phyloP scores from a whole-genome alignment of 2,329 filamentous ascomycete species.

The Fusarium sp. region DNA sequence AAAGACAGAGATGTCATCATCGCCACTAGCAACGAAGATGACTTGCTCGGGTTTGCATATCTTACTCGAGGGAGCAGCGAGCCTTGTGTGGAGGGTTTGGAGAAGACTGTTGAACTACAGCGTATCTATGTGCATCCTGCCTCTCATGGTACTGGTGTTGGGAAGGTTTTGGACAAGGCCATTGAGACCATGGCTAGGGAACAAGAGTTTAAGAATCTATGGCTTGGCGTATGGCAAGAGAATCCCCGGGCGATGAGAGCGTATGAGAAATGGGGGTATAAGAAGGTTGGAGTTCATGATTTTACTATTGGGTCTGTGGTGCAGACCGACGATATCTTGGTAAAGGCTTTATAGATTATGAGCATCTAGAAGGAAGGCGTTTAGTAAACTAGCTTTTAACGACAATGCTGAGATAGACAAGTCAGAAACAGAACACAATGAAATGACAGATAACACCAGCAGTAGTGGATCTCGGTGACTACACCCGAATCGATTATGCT shows the following conservation, averaged over 20 bases:
- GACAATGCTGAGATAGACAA: background rate
- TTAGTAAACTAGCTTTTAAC: background rate
- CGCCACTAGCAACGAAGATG: slow-evolving; percentile 29
- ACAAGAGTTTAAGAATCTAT: slow-evolving; percentile 56
- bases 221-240: slow-evolving; percentile 64
- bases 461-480: background rate
- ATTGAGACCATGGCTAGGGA: slow-evolving; percentile 53
- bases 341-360: slow-evolving; percentile 46
- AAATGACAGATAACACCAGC: background rate
- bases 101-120: slow-evolving; percentile 57
- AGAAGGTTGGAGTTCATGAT: slow-evolving; percentile 56
- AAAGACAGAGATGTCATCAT: slow-evolving; percentile 48
- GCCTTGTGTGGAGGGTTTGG: slow-evolving; percentile 53
- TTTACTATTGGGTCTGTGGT: slow-evolving; percentile 58
- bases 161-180: slow-evolving; percentile 49
- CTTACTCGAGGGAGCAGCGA: slow-evolving; percentile 56
- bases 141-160: slow-evolving; percentile 57
- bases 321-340: slow-evolving; percentile 60
- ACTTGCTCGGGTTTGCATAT: slow-evolving; percentile 57
- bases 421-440: background rate
- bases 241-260: slow-evolving; percentile 55
- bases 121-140: slow-evolving; percentile 57
- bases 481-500: background rate
- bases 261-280: slow-evolving; percentile 59
- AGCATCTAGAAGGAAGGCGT: background rate